Percentiles rank a stretch among this genome's conserved stretches.
These are phyloP conservation scores for Cordyceps fumosorosea DNA, from an alignment of 2,329 filamentous ascomycete genomes.

Conservation along the genomic window DNA sequence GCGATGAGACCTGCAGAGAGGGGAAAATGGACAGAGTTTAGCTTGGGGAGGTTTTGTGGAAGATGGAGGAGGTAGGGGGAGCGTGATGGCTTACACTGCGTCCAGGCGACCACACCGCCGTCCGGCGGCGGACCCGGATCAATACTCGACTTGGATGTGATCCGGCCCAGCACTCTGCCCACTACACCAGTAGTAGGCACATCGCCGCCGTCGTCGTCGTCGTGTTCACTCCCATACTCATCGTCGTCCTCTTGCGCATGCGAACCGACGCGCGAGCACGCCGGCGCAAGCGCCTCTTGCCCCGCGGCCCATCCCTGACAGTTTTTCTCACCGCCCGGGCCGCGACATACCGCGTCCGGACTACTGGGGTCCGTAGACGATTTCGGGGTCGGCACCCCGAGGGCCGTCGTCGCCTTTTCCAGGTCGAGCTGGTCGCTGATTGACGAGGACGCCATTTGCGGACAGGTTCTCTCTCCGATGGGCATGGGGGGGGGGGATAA, in stretches of 20 bases:
- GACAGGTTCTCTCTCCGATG: neutral
- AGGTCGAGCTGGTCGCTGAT: constrained; percentile 1
- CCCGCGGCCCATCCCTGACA: constrained; percentile 8
- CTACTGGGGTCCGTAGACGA: neutral
- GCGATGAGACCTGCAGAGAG: constrained; percentile 15
- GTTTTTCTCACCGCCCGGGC: neutral
- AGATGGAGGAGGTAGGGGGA: neutral
- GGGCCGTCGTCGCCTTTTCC: neutral
- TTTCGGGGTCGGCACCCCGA: too few relatives aligned
- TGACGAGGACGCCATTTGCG: neutral
- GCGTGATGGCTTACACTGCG: constrained; percentile 28
- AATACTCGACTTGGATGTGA: constrained; percentile 33
- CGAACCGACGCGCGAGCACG: neutral
- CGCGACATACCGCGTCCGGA: neutral
- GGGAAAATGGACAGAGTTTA: neutral
- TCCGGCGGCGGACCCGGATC: constrained; percentile 44
- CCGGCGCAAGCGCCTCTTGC: constrained; percentile 6
- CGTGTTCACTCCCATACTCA: neutral
- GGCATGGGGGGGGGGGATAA: neutral
- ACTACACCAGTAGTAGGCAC: constrained; percentile 19
- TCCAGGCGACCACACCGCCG: constrained; percentile 42
- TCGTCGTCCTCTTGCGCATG: neutral
- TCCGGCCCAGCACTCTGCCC: constrained; percentile 33
- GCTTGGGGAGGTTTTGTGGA: neutral
- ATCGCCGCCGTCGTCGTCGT: constrained; percentile 4